Percentiles rank a stretch among this genome's conserved stretches.
Conservation (phyloP, 2,329 filamentous ascomycete genomes). For the Fusarium sp. region DNA sequence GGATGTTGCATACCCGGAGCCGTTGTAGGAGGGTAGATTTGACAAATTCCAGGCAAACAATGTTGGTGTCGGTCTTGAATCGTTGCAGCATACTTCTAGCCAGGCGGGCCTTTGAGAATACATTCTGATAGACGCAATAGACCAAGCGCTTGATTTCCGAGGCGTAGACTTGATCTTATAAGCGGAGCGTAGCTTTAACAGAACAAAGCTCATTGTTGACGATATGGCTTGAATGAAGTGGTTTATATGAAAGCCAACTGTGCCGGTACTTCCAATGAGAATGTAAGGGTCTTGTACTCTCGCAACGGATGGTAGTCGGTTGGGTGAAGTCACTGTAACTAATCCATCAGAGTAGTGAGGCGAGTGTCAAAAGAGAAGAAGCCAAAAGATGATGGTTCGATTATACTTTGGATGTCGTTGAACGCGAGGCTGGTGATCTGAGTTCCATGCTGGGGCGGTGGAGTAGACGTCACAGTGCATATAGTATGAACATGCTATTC, state of each 20-base stretch:
- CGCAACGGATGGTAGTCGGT: neutral
- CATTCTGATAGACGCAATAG: slow-evolving; percentile 31
- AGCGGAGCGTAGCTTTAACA: neutral
- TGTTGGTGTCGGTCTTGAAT: slow-evolving; percentile 47
- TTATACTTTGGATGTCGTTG: slow-evolving; percentile 34
- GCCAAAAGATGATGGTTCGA: slow-evolving; percentile 1
- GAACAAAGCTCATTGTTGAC: slow-evolving; percentile 13
- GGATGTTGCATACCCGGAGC: neutral
- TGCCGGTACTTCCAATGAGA: neutral
- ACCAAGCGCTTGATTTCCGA: neutral
- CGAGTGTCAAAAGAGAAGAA: neutral
- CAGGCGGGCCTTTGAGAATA: slow-evolving; percentile 49
- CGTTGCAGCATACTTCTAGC: slow-evolving; percentile 49
- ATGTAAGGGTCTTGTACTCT: slow-evolving; percentile 6
- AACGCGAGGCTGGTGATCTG: slow-evolving; percentile 35
- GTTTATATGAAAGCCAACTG: slow-evolving; percentile 2
- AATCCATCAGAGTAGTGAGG: neutral
- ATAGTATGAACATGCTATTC: neutral
- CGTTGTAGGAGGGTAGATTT: slow-evolving; percentile 42
- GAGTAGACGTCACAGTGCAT: slow-evolving; percentile 24
- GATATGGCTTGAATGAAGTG: neutral
- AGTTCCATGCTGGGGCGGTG: slow-evolving; percentile 43
- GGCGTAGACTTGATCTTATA: neutral
- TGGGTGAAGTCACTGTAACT: neutral
- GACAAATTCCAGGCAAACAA: slow-evolving; percentile 53